phyloP scores from a whole-genome alignment of 2,329 filamentous ascomycete genomes.

The Microdochium trichocladiopsis region DNA sequence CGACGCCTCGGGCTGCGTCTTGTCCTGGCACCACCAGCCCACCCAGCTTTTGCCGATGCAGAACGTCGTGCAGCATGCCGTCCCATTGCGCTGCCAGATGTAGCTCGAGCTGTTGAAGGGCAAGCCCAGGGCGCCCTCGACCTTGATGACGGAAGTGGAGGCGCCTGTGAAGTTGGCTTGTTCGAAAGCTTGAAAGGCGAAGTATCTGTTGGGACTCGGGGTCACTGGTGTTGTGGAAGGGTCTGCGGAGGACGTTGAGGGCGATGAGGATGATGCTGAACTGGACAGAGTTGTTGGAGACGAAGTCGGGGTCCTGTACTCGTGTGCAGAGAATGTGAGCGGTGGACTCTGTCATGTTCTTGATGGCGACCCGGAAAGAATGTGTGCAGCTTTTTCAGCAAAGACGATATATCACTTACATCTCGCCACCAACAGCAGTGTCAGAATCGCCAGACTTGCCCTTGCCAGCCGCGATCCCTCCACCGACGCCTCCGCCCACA shows the following conservation, averaged over 20 bases:
- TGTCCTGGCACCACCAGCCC: slow-evolving; percentile 1
- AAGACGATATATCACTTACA: neutral
- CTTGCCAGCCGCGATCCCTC: neutral
- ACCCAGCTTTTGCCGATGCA: neutral
- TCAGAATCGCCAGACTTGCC: neutral
- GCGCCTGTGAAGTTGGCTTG: neutral
- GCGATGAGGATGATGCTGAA: neutral
- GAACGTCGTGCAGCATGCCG: slow-evolving; percentile 1
- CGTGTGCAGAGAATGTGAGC: too few species aligned
- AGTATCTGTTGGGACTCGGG: neutral
- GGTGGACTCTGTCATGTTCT: too few species aligned
- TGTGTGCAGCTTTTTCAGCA: neutral
- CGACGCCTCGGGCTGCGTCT: neutral
- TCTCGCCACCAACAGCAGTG: neutral
- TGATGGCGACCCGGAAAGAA: neutral
- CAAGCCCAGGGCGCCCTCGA: neutral
- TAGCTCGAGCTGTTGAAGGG: neutral
- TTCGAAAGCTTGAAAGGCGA: neutral
- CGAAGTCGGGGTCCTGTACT: neutral
- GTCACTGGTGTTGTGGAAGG: neutral
- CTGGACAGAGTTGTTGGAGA: neutral
- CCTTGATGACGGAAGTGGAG: neutral
- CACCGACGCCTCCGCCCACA: slow-evolving; percentile 1
- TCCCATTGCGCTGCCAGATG: neutral
- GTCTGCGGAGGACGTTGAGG: neutral